Percentiles rank a stretch among this genome's conserved stretches.
Conservation (phyloP, 208 protist species). For the Wallacemonas sp. region DNA sequence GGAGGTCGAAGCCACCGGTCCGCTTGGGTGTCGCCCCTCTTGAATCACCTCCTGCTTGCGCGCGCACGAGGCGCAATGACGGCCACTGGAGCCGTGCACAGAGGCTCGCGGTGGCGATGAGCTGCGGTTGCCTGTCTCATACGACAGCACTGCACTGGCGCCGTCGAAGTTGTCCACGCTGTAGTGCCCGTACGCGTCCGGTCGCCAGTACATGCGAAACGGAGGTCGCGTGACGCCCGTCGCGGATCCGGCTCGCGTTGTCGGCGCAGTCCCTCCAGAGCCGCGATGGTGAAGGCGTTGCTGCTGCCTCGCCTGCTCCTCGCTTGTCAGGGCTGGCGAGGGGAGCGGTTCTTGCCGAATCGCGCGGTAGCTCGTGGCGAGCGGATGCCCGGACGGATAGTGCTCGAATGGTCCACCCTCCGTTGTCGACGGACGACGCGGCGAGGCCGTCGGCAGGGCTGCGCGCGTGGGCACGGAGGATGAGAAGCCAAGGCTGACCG, state of each 20-base stretch:
- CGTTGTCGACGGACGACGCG: slow-evolving; percentile 2
- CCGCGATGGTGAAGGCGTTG: neutral
- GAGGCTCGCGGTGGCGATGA: too few species aligned
- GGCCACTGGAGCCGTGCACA: neutral
- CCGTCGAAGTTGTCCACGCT: slow-evolving; percentile 15
- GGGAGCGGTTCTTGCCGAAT: neutral
- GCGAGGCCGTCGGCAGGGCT: neutral
- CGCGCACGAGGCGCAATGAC: neutral
- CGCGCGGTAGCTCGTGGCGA: slow-evolving; percentile 14
- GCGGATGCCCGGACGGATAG: slow-evolving; percentile 19
- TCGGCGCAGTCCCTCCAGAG: neutral
- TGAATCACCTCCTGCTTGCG: neutral
- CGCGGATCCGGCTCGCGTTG: neutral
- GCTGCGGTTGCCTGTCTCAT: too few species aligned
- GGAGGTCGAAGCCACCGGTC: neutral
- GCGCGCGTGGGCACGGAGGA: neutral
- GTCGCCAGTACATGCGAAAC: slow-evolving; percentile 13
- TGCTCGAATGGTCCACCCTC: slow-evolving; percentile 10
- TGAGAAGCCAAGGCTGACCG: neutral
- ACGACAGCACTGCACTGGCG: neutral
- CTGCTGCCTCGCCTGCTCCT: neutral
- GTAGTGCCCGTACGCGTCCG: slow-evolving; percentile 10
- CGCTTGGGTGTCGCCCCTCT: too few species aligned
- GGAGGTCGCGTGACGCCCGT: neutral
- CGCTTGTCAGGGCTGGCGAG: slow-evolving; percentile 4